A percentile compares a stretch with the other conserved stretches of the same genome.
These are phyloP conservation scores for Aspergillus sp. DNA, from an alignment of 2,329 filamentous ascomycete species.

Conservation along the genomic window DNA sequence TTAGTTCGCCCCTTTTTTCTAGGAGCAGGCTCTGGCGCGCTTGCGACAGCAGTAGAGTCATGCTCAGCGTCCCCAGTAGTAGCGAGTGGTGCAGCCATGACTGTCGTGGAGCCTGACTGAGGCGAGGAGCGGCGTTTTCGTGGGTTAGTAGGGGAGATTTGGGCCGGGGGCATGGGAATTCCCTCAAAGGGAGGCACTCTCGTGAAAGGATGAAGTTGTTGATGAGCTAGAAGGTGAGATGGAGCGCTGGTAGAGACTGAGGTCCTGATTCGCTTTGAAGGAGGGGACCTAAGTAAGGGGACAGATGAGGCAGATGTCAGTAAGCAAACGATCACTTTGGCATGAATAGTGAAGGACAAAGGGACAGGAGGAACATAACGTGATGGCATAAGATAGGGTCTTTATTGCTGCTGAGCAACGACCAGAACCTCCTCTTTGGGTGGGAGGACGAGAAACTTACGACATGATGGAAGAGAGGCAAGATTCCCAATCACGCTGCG, in stretches of 20 bases:
- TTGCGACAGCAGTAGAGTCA: constrained; percentile 17
- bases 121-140: constrained; percentile 43
- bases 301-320: not conserved
- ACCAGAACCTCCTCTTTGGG: not conserved
- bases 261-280: constrained; percentile 40
- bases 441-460: constrained; percentile 28
- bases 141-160: constrained; percentile 31
- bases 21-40: constrained; percentile 26
- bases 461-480: constrained; percentile 34
- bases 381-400: too few species aligned
- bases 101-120: constrained; percentile 27
- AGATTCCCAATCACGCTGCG: constrained; percentile 29
- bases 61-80: constrained; percentile 25
- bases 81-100: constrained; percentile 31
- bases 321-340: too few species aligned
- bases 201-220: constrained; percentile 32
- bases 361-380: too few species aligned
- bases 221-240: constrained; percentile 33
- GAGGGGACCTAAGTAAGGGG: constrained; percentile 29
- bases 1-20: constrained; percentile 95
- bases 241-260: constrained; percentile 30
- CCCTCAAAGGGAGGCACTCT: constrained; percentile 32
- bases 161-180: constrained; percentile 35
- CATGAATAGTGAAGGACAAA: too few species aligned
- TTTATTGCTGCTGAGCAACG: too few species aligned